A percentile compares a stretch with the other conserved stretches of the same genome.
phyloP scores from a whole-genome alignment of 2,329 filamentous ascomycete species.

The Aspergillus neotritici region DNA sequence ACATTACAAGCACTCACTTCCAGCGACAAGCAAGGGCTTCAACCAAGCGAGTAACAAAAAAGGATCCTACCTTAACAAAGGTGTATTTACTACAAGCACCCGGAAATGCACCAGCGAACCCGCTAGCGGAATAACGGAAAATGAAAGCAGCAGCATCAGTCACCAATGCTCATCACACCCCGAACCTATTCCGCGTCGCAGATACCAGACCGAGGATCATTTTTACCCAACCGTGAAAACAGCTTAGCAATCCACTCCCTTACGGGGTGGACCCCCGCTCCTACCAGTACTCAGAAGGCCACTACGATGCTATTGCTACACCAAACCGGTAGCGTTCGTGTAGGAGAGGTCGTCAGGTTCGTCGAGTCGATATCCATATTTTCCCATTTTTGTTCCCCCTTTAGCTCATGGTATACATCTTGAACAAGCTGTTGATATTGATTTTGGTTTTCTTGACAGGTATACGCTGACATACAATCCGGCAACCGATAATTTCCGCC shows the following conservation, averaged over 20 bases:
- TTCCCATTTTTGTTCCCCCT: not conserved
- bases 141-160: conserved; percentile 17
- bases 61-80: too few species aligned
- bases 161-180: conserved; percentile 40
- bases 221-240: conserved; percentile 16
- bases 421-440: not conserved
- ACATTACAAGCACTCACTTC: too few species aligned
- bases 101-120: too few species aligned
- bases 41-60: too few species aligned
- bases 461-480: conserved; percentile 90
- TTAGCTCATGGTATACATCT: not conserved
- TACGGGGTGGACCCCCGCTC: conserved; percentile 30
- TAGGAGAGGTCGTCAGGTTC: conserved; percentile 88
- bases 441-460: conserved; percentile 29
- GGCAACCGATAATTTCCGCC: conserved; percentile 79
- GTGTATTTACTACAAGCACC: too few species aligned
- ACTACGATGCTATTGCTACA: conserved; percentile 77
- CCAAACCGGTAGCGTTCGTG: conserved; percentile 84
- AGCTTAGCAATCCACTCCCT: conserved; percentile 27
- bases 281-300: conserved; percentile 17
- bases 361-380: conserved; percentile 12
- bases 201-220: conserved; percentile 27
- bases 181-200: conserved; percentile 40
- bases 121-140: conserved; percentile 2
- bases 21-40: too few species aligned